Percentiles rank a stretch among this genome's conserved stretches.
Conservation (phyloP, 164 flowering plant genomes). For the Umbellularia californica region DNA sequence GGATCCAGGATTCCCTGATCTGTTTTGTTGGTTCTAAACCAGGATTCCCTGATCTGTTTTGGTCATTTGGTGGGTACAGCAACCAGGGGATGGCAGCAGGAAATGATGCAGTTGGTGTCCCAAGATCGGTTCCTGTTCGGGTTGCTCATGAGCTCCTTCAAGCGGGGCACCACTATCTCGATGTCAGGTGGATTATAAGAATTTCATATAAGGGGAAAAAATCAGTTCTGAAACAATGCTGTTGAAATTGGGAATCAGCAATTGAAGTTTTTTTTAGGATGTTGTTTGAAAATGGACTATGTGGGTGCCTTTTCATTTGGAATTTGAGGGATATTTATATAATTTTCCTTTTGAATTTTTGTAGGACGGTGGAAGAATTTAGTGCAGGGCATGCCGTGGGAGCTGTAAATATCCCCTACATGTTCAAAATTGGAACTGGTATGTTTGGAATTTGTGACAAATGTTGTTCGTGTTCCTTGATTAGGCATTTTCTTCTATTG, state of each 20-base stretch:
- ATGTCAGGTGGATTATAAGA: conserved; percentile 51
- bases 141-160: conserved; percentile 85
- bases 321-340: not conserved
- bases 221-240: not conserved
- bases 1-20: too few species aligned
- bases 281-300: not conserved
- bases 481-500: not conserved
- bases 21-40: too few species aligned
- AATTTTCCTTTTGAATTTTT: not conserved
- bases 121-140: conserved; percentile 80
- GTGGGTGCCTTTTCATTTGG: not conserved
- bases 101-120: conserved; percentile 37
- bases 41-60: not conserved
- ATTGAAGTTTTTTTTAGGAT: not conserved
- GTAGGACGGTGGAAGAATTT: conserved; percentile 81
- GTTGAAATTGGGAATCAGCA: not conserved
- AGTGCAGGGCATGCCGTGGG: conserved; percentile 68
- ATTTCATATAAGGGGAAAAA: not conserved
- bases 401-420: conserved; percentile 81
- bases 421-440: conserved; percentile 73
- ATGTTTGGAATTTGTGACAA: conserved; percentile 25
- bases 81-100: conserved; percentile 23
- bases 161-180: conserved; percentile 85
- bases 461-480: not conserved
- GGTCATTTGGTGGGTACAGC: not conserved